Evolutionary conservation across 2,329 filamentous ascomycete species (phyloP), one percentile per base, ranked within the genome.

Genomic region (Paraconiothyrium brasiliense): DNA sequence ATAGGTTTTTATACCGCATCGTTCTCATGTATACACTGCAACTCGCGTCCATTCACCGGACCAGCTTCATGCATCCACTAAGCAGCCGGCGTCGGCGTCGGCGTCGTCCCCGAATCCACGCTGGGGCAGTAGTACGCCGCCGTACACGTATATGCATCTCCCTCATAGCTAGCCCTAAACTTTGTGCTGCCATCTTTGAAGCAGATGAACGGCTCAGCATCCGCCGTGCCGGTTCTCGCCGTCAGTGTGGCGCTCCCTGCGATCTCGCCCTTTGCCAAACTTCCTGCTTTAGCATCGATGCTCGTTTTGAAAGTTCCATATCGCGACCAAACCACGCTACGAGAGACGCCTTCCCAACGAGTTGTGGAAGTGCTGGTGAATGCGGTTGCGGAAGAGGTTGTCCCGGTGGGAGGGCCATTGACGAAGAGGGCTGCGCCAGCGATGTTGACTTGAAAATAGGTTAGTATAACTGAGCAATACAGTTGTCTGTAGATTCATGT

Each of bases 61-160:
- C 32, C 10, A n/a, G 16, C 11, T n/a, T 49, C 22, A 30, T 30
- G 27, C 34, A 1, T 30, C 47, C 10, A 11, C 6, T 43, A 27
- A 13, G 10, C 4, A 32, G 37, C 5, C 22, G 35, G 20, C 22
- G 22, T 14, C 9, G 20, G 13, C 22, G 13, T 4, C 24, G 44
- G 34, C 11, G 44, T 27, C 5, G 32, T 49, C 32, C 54, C 54
- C 47, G 49, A n/a, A 43, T 61, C 54, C 9, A 66, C 44, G 56
- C 62, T 67, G 37, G 61, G 59, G 57, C 67, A 70, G 54, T 66
- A 70, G 54, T 68, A 70, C 13, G 60, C 58, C 48, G 61, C 58
- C 46, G 59, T 67, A 49, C 67, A 70, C 16, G 56, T 59, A 62
- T 68, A 70, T 8, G 35, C 10, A 13, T 67, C 64, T 7, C 22